Base-by-base conservation (phyloP, 345 rosid genomes). In the Pistacia integerrima region DNA sequence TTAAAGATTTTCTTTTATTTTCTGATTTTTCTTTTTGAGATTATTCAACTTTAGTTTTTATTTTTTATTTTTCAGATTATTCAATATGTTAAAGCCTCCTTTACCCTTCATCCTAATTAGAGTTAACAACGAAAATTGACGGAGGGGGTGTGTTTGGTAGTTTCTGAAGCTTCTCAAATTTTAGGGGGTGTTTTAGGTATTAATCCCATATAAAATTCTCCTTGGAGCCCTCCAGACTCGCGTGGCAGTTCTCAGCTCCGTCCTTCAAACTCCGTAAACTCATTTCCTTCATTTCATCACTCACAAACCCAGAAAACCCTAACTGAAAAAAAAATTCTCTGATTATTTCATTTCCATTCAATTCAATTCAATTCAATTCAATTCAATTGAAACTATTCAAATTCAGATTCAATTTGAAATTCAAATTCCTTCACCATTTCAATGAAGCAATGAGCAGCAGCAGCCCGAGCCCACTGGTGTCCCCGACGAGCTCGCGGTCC, bases 401-500 rank as follows among this genome's bases (percentile, higher is more conserved):
- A n/a, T 41, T 17, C 33, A 30, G 25, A 2, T 28, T 13, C 33
- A 22, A 66, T 11, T 41, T 17, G 2, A 30, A 13, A 2, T 28
- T 13, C n/a, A 69, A 16, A 46, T 4, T 13, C 33, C 41, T 13
- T 8, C 57, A 16, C 2, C 35, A 49, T 51, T 49, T 69, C 46
- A 69, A 69, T 69, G 68, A 73, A 61, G 7, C 54, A n/a, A 74
- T 64, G 62, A 73, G 56, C 51, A 48, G 48, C 16, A 56, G 56
- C 22, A 68, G 71, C 72, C 64, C 57, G 72, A 73, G 25, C 33
- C 67, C 20, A 3, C 64, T 79, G 48, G 60, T n/a, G 17, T 62
- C 83, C n/a, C 86, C 86, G 30, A 80, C 91, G 73, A 76, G 87
- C 72, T 88, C 91, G 33, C 82, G 80, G 16, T 82, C 88, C 18